Conservation (phyloP, 169 alveolate species). For the Eimeria maxima region DNA sequence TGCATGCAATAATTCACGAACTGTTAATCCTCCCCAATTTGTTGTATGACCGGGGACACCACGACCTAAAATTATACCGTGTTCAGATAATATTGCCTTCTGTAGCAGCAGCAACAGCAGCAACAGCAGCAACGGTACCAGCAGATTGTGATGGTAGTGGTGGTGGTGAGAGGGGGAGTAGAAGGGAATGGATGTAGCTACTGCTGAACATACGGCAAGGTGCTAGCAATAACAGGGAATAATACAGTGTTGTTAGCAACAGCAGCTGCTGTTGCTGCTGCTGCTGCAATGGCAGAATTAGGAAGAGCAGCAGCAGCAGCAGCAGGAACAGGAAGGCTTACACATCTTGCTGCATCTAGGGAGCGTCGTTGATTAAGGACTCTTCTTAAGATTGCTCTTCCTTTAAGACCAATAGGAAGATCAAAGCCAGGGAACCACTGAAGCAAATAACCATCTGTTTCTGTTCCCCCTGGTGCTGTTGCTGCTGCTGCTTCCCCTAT, state of each 20-base stretch:
- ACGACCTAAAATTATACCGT: conserved; percentile 73
- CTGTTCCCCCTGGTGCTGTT: conserved; percentile 21
- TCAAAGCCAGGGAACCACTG: conserved; percentile 81
- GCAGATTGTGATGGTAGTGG: neutral
- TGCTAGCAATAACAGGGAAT: neutral
- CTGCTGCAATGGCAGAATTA: neutral
- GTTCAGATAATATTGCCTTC: conserved; percentile 67
- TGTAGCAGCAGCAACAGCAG: conserved; percentile 22
- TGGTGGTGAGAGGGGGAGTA: neutral
- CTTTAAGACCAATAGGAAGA: conserved; percentile 78
- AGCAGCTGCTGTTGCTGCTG: neutral
- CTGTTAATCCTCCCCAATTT: conserved; percentile 79
- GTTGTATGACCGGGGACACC: conserved; percentile 81
- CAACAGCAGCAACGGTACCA: neutral
- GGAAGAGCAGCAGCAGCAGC: neutral
- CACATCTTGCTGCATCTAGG: conserved; percentile 72
- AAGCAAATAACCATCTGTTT: conserved; percentile 8
- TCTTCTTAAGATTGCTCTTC: conserved; percentile 53
- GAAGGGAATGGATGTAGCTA: neutral
- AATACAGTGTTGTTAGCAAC: neutral
- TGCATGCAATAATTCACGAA: conserved; percentile 71
- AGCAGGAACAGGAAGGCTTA: conserved; percentile 34
- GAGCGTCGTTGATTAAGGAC: conserved; percentile 71
- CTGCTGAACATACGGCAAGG: no score
- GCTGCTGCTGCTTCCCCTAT: conserved; percentile 36